phyloP scores from a whole-genome alignment of 805 yeast species.

The Torulaspora quercuum region DNA sequence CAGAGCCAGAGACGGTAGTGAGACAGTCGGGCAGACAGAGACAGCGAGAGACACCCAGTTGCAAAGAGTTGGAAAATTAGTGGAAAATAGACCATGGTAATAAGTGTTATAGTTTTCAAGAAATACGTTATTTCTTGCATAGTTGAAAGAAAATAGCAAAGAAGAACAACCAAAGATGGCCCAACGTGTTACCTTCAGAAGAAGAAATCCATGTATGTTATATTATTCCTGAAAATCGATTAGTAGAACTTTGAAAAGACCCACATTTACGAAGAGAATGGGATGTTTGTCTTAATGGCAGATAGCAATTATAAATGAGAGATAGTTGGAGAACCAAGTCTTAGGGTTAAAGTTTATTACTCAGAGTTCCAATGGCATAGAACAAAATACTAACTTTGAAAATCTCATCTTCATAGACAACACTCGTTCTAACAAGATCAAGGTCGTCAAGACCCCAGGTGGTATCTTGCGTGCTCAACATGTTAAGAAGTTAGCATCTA shows the following conservation, averaged over 20 bases:
- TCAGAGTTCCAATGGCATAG: too few relatives aligned
- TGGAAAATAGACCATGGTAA: background rate
- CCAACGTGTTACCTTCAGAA: conserved; percentile 98
- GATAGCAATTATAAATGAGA: too few relatives aligned
- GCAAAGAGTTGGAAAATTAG: conserved; percentile 1
- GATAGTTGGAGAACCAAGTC: too few relatives aligned
- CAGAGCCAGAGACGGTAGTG: too few relatives aligned
- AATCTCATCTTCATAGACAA: conserved; percentile 58
- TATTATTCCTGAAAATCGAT: too few relatives aligned
- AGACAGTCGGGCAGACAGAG: too few relatives aligned
- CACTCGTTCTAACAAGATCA: conserved; percentile 99
- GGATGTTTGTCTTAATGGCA: too few relatives aligned
- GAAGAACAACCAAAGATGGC: conserved; percentile 66
- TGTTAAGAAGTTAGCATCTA: conserved; percentile 84
- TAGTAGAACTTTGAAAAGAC: too few relatives aligned
- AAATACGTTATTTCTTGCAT: too few relatives aligned
- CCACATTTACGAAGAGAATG: too few relatives aligned
- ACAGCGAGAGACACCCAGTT: too few relatives aligned
- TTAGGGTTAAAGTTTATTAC: too few relatives aligned
- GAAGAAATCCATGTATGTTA: conserved; percentile 97
- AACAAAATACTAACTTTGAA: conserved; percentile 2
- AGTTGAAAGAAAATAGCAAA: conserved; percentile 8
- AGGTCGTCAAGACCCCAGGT: conserved; percentile 99
- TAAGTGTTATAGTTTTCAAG: conserved; percentile 1
- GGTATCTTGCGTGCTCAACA: conserved; percentile 98